phyloP scores from a whole-genome alignment of 225 moss, liverwort and hornwort genomes.

The Asterella californica region DNA sequence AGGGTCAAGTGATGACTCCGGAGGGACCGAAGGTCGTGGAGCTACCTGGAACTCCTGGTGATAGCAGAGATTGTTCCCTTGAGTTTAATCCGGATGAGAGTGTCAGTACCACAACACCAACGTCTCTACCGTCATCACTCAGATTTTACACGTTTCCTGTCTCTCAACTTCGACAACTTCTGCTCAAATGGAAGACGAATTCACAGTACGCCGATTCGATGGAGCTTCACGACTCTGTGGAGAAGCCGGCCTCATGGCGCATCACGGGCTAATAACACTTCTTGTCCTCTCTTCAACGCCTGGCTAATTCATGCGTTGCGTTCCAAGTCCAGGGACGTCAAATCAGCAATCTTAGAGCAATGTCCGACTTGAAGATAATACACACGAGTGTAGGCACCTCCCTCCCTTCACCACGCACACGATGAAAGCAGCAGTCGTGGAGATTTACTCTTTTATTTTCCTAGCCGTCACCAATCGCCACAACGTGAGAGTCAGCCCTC shows the following conservation, averaged over 20 bases:
- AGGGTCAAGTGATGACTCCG: slow-evolving; percentile 4
- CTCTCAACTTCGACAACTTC: slow-evolving; percentile 8
- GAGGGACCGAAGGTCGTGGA: slow-evolving; percentile 1
- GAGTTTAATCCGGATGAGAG: not conserved
- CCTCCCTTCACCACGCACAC: too few species aligned
- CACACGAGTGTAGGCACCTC: too few species aligned
- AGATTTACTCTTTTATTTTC: too few species aligned
- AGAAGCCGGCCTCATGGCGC: slow-evolving; percentile 7
- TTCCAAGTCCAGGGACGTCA: not conserved
- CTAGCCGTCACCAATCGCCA: too few species aligned
- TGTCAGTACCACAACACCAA: not conserved
- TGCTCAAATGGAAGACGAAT: slow-evolving; percentile 9
- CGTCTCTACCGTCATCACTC: not conserved
- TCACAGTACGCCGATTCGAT: not conserved
- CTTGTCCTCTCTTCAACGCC: not conserved
- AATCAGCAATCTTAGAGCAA: not conserved
- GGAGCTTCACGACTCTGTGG: slow-evolving; percentile 17
- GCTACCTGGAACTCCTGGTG: slow-evolving; percentile 4
- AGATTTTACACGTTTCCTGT: slow-evolving; percentile 7
- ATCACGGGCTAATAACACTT: not conserved
- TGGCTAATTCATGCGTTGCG: not conserved
- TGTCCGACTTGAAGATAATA: not conserved
- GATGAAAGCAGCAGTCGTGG: too few species aligned
- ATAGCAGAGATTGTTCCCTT: slow-evolving; percentile 5
- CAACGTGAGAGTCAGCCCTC: too few species aligned